Base-by-base conservation (phyloP, 2,329 filamentous ascomycete species). In the Diplodia intermedia region DNA sequence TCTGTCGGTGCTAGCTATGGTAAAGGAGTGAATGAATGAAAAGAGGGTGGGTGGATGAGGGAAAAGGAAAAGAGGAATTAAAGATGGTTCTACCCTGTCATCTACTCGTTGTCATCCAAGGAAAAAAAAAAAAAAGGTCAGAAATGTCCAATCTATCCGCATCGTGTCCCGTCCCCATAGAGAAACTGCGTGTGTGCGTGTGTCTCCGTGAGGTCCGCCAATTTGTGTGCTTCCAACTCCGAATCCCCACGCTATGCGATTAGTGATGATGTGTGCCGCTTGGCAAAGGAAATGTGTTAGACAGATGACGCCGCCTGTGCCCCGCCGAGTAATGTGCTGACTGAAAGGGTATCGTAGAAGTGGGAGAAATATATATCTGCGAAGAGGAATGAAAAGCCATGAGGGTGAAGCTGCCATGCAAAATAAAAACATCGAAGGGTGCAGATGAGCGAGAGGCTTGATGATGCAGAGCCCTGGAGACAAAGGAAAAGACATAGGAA, bases 221-320 rank as follows among this genome's bases (percentile, higher is more conserved):
- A 63, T 63, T 52, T 63, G 60, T 63, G 56, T 60, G 60, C 12
- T 52, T 63, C 43, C 60, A 63, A 63, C 60, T 63, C 60, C 60
- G 31, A 63, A 63, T 63, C 43, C 60, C 60, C 60, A 63, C 60
- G 60, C 60, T 63, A 63, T 63, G 60, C 60, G 60, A 63, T 63
- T 63, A 63, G 60, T 63, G 60, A 63, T 63, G 60, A 63, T 63
- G 60, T 63, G 29, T 63, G 60, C 50, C 43, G 29, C 23, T 47
- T 31, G 50, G 60, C n/a, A 20, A 61, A 31, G 60, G 43, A 63
- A 63, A 63, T 26, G 31, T 63, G 43, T 52, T 52, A 52, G 60
- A 63, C 60, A 63, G 60, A 63, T 63, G 60, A 63, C 60, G 60
- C 60, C 60, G 60, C 60, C 60, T 63, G 60, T 63, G 60, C 60